These are phyloP conservation scores for Aspergillus kassunensis DNA, from an alignment of 495 filamentous ascomycete species.

Conservation along the genomic window DNA sequence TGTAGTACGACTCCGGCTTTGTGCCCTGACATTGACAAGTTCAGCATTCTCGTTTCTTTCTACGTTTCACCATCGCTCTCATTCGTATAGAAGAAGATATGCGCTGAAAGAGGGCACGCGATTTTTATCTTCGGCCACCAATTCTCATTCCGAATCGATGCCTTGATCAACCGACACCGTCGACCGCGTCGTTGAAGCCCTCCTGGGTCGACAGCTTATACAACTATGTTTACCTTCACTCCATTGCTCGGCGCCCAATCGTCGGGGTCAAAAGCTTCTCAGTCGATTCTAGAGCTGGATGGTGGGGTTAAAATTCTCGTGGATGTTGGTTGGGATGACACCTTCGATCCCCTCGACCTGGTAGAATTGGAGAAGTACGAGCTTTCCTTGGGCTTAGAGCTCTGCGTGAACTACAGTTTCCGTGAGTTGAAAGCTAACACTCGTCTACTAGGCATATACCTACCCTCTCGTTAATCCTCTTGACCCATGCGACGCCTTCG, in stretches of 20 bases:
- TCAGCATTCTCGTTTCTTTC: neutral
- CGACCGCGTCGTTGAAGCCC: slow-evolving; percentile 9
- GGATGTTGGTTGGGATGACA: slow-evolving; percentile 93
- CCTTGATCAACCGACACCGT: slow-evolving; percentile 2
- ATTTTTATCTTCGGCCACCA: neutral
- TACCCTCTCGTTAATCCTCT: slow-evolving; percentile 87
- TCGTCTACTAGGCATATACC: slow-evolving; percentile 65
- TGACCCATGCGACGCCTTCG: slow-evolving; percentile 86
- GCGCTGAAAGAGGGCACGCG: neutral
- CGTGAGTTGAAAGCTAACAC: slow-evolving; percentile 9
- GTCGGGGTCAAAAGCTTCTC: slow-evolving; percentile 71
- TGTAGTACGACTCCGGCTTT: neutral
- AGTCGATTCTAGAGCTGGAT: slow-evolving; percentile 93
- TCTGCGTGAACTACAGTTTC: too few species aligned
- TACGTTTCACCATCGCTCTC: neutral
- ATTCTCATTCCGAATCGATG: slow-evolving; percentile 1
- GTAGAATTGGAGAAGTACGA: slow-evolving; percentile 83
- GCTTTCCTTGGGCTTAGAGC: too few species aligned
- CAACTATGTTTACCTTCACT: slow-evolving; percentile 89
- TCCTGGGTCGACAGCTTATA: slow-evolving; percentile 12
- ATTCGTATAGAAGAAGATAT: neutral
- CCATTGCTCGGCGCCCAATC: slow-evolving; percentile 88
- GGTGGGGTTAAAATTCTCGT: slow-evolving; percentile 92
- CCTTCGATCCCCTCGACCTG: slow-evolving; percentile 75
- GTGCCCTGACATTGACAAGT: neutral